Evolutionary conservation across 495 filamentous ascomycete genomes (phyloP), one percentile per base, ranked within the genome.

Genomic region (Penicillium bialowiezense): DNA sequence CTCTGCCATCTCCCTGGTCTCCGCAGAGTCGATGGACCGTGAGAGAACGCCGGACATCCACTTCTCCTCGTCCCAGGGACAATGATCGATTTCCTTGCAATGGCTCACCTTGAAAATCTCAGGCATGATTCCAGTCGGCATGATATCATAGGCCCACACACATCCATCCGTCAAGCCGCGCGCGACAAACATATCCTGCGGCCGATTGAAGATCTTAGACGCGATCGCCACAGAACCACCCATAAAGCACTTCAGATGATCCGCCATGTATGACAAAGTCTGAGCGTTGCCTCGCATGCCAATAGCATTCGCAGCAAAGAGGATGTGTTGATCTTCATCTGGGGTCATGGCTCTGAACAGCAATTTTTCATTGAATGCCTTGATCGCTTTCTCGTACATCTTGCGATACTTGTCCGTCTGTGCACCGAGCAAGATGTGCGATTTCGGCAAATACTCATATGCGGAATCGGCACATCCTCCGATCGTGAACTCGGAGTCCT

Each of bases 361-460:
- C 26, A 97, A 74, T 44, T 88, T 75, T 35, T 91, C 77, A 50
- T 87, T 90, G 46, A 88, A 83, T 1, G 82, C 74, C 1, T 85
- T 79, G 17, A 85, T 79, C 10, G 85, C 80, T 28, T 78, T 77
- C 32, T 84, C 75, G 68, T 96, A 95, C 87, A 97, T 85, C 8
- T 72, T 79, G 35, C 75, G 75, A 62, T 96, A 95, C 63, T 95
- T 88, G 14, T 84, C 76, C 19, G 80, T 85, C 40, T 82, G 74
- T 2, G 86, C 93, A 42, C 91, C 92, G 7, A 97, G 78, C 12
- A 99, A 77, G 37, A 83, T 74, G 54, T 83, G 68, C 53, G 78
- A 69, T 62, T 98, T 99, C n/a, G 95, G 88, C 36, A 99, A 82
- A 66, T 99, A 99, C 63, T 99, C 93, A 63, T 97, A 97, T 0